Conservation (phyloP, 495 filamentous ascomycete genomes). For the Pyrenula aspistea region DNA sequence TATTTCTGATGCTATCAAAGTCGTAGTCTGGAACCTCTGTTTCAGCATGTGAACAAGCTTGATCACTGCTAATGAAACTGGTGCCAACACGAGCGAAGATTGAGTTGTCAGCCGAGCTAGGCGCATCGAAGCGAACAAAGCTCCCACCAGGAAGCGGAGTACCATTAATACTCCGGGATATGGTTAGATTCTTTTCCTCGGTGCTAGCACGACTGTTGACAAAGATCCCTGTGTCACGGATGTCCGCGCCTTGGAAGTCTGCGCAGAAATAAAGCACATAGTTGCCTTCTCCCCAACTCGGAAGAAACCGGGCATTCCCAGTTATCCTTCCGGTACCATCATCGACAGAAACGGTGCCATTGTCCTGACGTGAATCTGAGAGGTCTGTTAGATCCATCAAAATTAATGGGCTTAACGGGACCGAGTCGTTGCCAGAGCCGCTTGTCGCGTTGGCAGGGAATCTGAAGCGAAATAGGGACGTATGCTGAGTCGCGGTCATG, state of each 20-base stretch:
- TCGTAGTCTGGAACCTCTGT: constrained; percentile 44
- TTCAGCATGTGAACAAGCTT: constrained; percentile 52
- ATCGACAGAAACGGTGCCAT: constrained; percentile 50
- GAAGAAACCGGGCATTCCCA: constrained; percentile 52
- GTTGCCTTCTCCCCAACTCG: constrained; percentile 50
- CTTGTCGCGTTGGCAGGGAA: constrained; percentile 30
- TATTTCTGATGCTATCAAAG: constrained; percentile 25
- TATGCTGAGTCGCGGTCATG: constrained; percentile 48
- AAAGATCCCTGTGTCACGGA: constrained; percentile 30
- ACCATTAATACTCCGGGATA: constrained; percentile 57
- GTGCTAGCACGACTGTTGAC: constrained; percentile 27
- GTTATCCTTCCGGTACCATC: constrained; percentile 50
- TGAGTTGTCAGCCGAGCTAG: constrained; percentile 11
- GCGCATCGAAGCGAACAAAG: constrained; percentile 47
- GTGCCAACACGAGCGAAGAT: constrained; percentile 57
- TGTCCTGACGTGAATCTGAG: constrained; percentile 50
- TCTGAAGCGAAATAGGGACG: constrained; percentile 53
- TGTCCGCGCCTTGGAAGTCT: constrained; percentile 39
- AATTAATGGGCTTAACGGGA: constrained; percentile 38
- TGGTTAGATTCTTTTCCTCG: constrained; percentile 41
- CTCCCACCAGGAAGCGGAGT: constrained; percentile 61
- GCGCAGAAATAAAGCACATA: constrained; percentile 63
- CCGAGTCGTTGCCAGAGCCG: constrained; percentile 3
- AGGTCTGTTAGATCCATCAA: constrained; percentile 60
- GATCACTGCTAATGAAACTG: constrained; percentile 52